Base-by-base conservation (phyloP, 2,329 filamentous ascomycete species). In the Cercospora sp. region DNA sequence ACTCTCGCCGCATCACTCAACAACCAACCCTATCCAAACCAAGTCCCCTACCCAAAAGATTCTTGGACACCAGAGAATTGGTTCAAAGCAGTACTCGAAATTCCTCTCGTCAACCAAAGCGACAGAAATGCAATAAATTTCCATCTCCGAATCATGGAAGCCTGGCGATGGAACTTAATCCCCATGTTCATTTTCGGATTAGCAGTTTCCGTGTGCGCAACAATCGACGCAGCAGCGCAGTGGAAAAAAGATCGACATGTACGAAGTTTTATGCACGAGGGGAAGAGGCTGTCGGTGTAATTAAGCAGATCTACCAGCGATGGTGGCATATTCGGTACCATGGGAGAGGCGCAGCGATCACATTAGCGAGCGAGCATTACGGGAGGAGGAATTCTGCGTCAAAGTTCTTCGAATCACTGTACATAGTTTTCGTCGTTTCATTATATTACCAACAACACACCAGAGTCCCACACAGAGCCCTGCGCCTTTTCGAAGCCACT, bases 81-180 rank as follows among this genome's bases (percentile, higher is more conserved):
- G 76, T 74, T 75, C 63, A 32, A 60, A 9, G 74, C 74, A 10
- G 68, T 77, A 0, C 66, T 77, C 45, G 43, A 72, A 37, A 66
- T 76, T 12, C 65, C 68, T 24, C 62, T 77, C 13, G 66, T 59
- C 24, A 53, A 43, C 24, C 37, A 28, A 9, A 63, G 58, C 16
- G 71, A 74, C 45, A 45, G 70, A 3, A 62, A 63, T 5, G 68
- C 75, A 21, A 73, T 77, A n/a, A 8, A 60, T 1, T 18, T 26
- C 6, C 71, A 72, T 24, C 34, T 75, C 28, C 51, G 28, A 13
- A 62, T 75, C 45, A 76, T 76, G 72, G 63, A 71, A 45, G 75
- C 61, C 3, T 77, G 76, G 75, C 71, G 69, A 40, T 77, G 74
- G 74, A 77, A 77, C 65, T 58, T 77, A n/a, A 71, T 77, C 13